These are phyloP conservation scores for Urochloa ruziziensis DNA, from an alignment of 176 grass and related monocot species.

Conservation along the genomic window DNA sequence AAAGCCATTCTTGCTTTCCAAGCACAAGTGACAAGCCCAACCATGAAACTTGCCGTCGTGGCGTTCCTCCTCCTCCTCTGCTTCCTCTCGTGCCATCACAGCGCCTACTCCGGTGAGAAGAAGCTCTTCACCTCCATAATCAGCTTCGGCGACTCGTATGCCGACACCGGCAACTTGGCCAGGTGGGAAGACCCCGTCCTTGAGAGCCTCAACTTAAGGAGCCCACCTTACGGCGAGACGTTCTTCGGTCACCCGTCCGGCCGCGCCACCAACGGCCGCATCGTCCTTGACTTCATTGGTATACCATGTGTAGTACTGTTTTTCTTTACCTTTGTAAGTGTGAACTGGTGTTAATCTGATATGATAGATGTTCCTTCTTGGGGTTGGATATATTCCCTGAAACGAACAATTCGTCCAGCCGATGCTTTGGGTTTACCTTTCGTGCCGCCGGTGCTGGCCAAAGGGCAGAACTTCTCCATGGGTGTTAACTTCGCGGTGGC, in stretches of 20 bases:
- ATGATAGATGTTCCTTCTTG: no score
- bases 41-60: background rate
- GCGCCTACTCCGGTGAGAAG: background rate
- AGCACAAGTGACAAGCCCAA: background rate
- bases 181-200: background rate
- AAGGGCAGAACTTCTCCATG: conserved; percentile 26
- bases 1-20: background rate
- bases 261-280: background rate
- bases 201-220: background rate
- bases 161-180: background rate
- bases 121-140: conserved; percentile 20
- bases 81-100: background rate
- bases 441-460: conserved; percentile 24
- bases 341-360: background rate
- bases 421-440: conserved; percentile 42
- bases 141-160: background rate
- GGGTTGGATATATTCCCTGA: no score
- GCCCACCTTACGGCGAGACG: background rate
- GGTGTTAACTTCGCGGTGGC: conserved; percentile 52
- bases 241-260: background rate
- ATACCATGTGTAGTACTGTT: background rate
- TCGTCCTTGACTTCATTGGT: background rate
- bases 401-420: conserved; percentile 14
- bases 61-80: background rate
- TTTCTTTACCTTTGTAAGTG: no score